phyloP scores from a whole-genome alignment of 2,329 filamentous ascomycete species.

The Davidsoniella eucalypti region DNA sequence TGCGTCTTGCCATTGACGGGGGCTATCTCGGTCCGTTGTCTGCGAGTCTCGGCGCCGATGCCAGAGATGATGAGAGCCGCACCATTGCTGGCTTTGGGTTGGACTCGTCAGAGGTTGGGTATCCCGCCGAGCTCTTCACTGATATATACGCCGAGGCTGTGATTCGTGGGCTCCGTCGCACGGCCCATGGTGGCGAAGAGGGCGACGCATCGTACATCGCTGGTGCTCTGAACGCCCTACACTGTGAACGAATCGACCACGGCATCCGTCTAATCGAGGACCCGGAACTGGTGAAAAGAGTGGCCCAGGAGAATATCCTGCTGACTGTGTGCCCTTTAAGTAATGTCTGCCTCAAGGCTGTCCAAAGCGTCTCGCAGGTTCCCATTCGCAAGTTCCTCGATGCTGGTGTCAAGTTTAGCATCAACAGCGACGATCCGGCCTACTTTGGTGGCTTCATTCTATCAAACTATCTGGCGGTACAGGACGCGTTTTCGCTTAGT shows the following conservation, averaged over 20 bases:
- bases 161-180: slow-evolving; percentile 39
- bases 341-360: slow-evolving; percentile 35
- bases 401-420: slow-evolving; percentile 47
- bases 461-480: slow-evolving; percentile 57
- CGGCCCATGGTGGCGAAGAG: slow-evolving; percentile 63
- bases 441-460: slow-evolving; percentile 64
- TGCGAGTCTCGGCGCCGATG: not conserved
- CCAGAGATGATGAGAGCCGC: slow-evolving; percentile 23
- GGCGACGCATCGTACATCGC: slow-evolving; percentile 50
- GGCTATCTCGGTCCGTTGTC: slow-evolving; percentile 9
- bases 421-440: slow-evolving; percentile 60
- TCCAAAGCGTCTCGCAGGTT: slow-evolving; percentile 19
- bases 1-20: slow-evolving; percentile 21
- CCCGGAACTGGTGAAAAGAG: slow-evolving; percentile 35
- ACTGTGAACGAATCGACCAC: slow-evolving; percentile 55
- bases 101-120: slow-evolving; percentile 45
- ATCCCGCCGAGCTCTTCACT: slow-evolving; percentile 42
- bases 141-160: slow-evolving; percentile 41
- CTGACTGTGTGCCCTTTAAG: slow-evolving; percentile 59
- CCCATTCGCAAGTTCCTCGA: slow-evolving; percentile 49
- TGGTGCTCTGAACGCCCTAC: slow-evolving; percentile 43
- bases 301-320: slow-evolving; percentile 41
- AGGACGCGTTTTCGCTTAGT: slow-evolving; percentile 49
- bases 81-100: slow-evolving; percentile 48
- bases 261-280: slow-evolving; percentile 51